Conservation (phyloP, 23 red algal species). For the Agarophyton chilense region DNA sequence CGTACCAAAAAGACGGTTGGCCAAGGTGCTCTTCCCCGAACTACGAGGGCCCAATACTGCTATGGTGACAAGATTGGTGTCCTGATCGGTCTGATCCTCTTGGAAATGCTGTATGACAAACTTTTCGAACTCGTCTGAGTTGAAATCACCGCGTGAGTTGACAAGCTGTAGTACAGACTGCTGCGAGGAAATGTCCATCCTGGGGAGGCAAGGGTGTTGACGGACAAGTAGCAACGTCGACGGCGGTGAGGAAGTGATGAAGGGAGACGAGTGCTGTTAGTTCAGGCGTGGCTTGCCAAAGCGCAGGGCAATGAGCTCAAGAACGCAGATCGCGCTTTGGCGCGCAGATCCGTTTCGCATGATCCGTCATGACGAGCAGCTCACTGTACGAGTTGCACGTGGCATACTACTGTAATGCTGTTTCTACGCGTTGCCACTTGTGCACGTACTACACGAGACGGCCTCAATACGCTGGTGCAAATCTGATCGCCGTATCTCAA, state of each 20-base stretch:
- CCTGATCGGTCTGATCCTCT: conserved; percentile 39
- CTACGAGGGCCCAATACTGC: conserved; percentile 57
- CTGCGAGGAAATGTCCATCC: not conserved
- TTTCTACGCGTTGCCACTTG: too few relatives aligned
- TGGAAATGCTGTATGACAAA: conserved; percentile 50
- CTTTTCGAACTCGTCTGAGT: conserved; percentile 39
- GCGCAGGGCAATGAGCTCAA: not conserved
- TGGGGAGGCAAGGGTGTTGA: too few relatives aligned
- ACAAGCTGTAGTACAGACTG: conserved; percentile 36
- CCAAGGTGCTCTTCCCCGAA: conserved; percentile 67
- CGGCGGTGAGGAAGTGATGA: too few relatives aligned
- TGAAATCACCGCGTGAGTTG: conserved; percentile 50
- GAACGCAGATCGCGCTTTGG: not conserved
- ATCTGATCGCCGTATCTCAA: not conserved
- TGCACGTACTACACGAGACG: too few relatives aligned
- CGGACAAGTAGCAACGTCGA: too few relatives aligned
- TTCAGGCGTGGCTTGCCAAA: not conserved
- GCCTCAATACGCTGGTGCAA: too few relatives aligned
- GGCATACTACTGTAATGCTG: too few relatives aligned
- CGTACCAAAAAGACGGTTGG: conserved; percentile 58
- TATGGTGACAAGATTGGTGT: conserved; percentile 56
- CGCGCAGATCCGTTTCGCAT: not conserved
- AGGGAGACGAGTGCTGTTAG: too few relatives aligned
- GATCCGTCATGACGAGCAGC: too few relatives aligned
- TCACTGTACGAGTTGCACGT: too few relatives aligned